A percentile compares a stretch with the other conserved stretches of the same genome.
Conservation (phyloP, 805 yeast genomes). For the Yarrowia phangngaensis region DNA sequence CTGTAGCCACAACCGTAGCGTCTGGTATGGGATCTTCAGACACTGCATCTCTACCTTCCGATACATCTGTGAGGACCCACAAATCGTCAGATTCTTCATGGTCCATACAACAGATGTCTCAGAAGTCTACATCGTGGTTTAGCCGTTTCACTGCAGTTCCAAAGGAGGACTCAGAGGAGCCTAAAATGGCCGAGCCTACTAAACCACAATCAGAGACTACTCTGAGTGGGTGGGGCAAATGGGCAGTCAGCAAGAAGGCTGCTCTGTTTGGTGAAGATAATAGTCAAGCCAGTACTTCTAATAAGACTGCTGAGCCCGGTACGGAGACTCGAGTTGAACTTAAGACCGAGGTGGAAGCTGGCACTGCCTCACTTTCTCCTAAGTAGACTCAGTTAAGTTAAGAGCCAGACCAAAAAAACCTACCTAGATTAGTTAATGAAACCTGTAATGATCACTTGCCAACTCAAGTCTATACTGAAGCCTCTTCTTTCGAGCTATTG, state of each 20-base stretch:
- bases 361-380: too few relatives aligned
- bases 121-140: conserved; percentile 8
- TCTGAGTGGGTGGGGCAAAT: conserved; percentile 22
- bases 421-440: too few relatives aligned
- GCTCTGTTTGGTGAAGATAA: conserved; percentile 6
- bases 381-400: too few relatives aligned
- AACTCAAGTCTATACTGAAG: too few relatives aligned
- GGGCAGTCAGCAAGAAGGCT: conserved; percentile 15
- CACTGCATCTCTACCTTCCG: conserved; percentile 7
- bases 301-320: not conserved
- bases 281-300: not conserved
- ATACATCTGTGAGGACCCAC: conserved; percentile 17
- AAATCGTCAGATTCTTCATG: conserved; percentile 19
- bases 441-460: too few relatives aligned
- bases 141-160: conserved; percentile 12
- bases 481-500: too few relatives aligned
- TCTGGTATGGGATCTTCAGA: not conserved
- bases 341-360: too few relatives aligned
- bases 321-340: too few relatives aligned
- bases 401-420: too few relatives aligned
- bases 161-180: not conserved
- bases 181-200: conserved; percentile 6
- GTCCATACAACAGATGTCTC: conserved; percentile 9
- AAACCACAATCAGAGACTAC: conserved; percentile 11
- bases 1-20: conserved; percentile 14